Evolutionary conservation across 129 eudicot genomes (phyloP).

Genomic region (Kitagawia praeruptora): DNA sequence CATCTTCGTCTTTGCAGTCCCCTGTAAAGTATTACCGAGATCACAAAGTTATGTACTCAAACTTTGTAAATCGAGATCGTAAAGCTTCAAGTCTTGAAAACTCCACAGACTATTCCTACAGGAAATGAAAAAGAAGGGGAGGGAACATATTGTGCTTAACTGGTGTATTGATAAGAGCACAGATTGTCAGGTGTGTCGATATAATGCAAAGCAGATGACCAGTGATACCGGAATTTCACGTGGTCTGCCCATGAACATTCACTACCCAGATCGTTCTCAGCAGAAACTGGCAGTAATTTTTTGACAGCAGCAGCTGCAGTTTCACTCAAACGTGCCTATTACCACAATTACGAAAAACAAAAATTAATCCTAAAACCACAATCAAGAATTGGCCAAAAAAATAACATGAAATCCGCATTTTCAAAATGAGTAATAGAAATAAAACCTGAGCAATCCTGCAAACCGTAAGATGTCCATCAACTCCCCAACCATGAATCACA

Average conservation of each 20-base stretch:
- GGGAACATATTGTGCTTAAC: constrained; percentile 13
- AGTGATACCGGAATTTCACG: constrained; percentile 59
- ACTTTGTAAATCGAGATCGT: neutral
- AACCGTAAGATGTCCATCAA: constrained; percentile 63
- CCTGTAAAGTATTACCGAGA: constrained; percentile 31
- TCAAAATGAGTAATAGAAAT: neutral
- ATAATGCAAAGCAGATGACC: constrained; percentile 82
- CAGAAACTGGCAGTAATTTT: constrained; percentile 38
- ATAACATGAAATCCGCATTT: no score
- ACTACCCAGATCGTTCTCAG: constrained; percentile 52
- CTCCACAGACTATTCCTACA: neutral
- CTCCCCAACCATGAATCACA: constrained; percentile 56
- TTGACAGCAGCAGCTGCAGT: constrained; percentile 57
- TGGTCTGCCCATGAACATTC: constrained; percentile 71
- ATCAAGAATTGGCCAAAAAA: neutral
- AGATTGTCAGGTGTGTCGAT: constrained; percentile 71
- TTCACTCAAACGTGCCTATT: constrained; percentile 49
- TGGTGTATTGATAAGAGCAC: constrained; percentile 60
- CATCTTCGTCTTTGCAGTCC: constrained; percentile 91
- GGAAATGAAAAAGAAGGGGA: neutral
- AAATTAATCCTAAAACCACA: no score
- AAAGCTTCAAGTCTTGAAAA: neutral
- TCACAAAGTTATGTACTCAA: neutral
- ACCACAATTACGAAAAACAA: neutral
- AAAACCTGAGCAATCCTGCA: constrained; percentile 62